A percentile compares a stretch with the other conserved stretches of the same genome.
phyloP scores from a whole-genome alignment of 805 yeast genomes.

The Starmerella lactis-condensi region DNA sequence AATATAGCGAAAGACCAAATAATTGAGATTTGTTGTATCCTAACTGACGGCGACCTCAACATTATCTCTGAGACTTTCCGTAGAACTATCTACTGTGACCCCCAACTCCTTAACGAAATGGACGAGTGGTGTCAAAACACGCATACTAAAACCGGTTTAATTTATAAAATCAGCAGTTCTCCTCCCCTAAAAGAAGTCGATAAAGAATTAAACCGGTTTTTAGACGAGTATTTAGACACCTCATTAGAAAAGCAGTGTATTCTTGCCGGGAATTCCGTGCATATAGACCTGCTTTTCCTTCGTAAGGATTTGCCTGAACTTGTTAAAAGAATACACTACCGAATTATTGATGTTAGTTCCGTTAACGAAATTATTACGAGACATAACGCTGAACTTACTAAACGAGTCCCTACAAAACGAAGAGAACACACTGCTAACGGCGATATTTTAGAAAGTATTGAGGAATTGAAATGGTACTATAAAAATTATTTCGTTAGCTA shows the following conservation, averaged over 20 bases:
- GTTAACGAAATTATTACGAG: constrained; percentile 64
- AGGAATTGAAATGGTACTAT: constrained; percentile 59
- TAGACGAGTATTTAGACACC: constrained; percentile 25
- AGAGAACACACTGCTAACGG: constrained; percentile 69
- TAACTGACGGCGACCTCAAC: constrained; percentile 69
- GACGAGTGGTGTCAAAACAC: constrained; percentile 73
- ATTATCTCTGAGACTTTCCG: constrained; percentile 63
- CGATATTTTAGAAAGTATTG: constrained; percentile 79
- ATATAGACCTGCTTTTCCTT: constrained; percentile 78
- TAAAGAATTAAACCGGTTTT: constrained; percentile 41
- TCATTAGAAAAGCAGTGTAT: constrained; percentile 37
- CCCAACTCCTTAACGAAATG: constrained; percentile 49
- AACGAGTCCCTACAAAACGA: constrained; percentile 41
- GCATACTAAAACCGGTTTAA: constrained; percentile 61
- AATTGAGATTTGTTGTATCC: constrained; percentile 76
- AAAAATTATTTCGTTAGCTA: constrained; percentile 33
- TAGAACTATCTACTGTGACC: constrained; percentile 54
- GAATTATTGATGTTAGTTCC: constrained; percentile 80
- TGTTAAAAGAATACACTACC: constrained; percentile 38
- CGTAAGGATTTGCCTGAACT: constrained; percentile 65
- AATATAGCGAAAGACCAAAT: constrained; percentile 57
- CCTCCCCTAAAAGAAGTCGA: constrained; percentile 47
- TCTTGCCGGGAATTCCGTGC: constrained; percentile 81
- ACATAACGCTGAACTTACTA: constrained; percentile 49
- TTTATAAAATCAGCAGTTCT: constrained; percentile 42